Conservation (phyloP, 1,139 yeast genomes). For the Entelexis sorbosivorans region DNA sequence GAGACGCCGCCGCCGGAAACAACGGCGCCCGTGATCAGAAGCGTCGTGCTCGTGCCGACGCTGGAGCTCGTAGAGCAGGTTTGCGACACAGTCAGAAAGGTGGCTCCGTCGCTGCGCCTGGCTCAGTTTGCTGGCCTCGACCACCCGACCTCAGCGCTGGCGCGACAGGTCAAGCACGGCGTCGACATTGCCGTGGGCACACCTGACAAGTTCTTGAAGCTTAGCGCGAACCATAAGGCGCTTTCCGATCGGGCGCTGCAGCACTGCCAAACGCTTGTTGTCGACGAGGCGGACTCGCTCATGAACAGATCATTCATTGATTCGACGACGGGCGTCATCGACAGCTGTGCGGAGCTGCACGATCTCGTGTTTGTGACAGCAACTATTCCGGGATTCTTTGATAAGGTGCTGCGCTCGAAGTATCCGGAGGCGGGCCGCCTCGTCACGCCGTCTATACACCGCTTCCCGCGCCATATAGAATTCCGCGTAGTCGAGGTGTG, state of each 20-base stretch:
- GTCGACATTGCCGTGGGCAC: slow-evolving; percentile 77
- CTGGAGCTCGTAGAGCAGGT: slow-evolving; percentile 83
- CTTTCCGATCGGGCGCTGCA: slow-evolving; percentile 24
- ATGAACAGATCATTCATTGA: slow-evolving; percentile 73
- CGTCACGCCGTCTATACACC: slow-evolving; percentile 73
- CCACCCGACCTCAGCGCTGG: slow-evolving; percentile 27
- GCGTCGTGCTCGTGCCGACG: slow-evolving; percentile 70
- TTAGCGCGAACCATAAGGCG: slow-evolving; percentile 21
- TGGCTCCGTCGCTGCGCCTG: slow-evolving; percentile 25
- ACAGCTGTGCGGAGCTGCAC: slow-evolving; percentile 40
- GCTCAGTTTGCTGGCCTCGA: slow-evolving; percentile 12
- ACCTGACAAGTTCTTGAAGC: slow-evolving; percentile 38
- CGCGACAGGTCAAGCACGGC: slow-evolving; percentile 34
- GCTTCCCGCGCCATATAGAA: slow-evolving; percentile 63
- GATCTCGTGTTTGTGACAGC: slow-evolving; percentile 78
- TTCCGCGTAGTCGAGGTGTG: slow-evolving; percentile 67
- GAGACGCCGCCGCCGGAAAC: not conserved
- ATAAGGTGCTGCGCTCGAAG: slow-evolving; percentile 45
- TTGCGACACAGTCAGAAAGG: slow-evolving; percentile 32
- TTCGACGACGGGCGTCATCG: slow-evolving; percentile 51
- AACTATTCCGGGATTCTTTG: slow-evolving; percentile 73
- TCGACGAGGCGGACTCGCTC: slow-evolving; percentile 94
- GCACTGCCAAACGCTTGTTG: slow-evolving; percentile 45
- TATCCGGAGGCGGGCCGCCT: slow-evolving; percentile 63
- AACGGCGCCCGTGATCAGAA: slow-evolving; percentile 7